phyloP scores from a whole-genome alignment of 1,284 basidiomycete species.

The Boletus smithii region DNA sequence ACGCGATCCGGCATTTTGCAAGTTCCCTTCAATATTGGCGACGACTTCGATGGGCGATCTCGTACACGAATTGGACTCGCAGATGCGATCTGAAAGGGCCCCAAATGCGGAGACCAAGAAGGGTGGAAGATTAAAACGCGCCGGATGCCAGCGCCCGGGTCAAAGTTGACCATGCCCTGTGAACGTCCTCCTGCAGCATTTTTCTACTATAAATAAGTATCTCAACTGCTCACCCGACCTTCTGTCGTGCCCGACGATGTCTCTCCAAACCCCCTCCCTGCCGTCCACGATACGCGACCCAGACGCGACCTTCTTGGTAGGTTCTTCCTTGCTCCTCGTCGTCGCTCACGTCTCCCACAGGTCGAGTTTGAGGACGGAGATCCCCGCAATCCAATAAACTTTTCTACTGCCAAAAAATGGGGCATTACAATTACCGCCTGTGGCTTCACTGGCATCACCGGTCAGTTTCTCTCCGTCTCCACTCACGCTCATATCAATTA shows the following conservation, averaged over 20 bases:
- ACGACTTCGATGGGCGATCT: conserved; percentile 16
- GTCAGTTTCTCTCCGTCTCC: conserved; percentile 17
- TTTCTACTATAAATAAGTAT: conserved; percentile 9
- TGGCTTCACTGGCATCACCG: conserved; percentile 31
- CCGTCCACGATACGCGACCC: conserved; percentile 20
- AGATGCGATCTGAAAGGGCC: conserved; percentile 4
- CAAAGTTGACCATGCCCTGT: conserved; percentile 15
- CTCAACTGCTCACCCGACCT: not conserved
- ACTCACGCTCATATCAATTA: not conserved
- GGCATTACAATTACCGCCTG: conserved; percentile 33
- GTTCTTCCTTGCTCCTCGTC: not conserved
- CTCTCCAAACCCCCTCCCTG: conserved; percentile 9
- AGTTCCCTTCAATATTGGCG: conserved; percentile 3
- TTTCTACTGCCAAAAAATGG: conserved; percentile 45
- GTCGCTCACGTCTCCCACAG: conserved; percentile 27
- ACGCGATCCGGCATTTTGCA: not conserved
- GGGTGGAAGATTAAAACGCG: not conserved
- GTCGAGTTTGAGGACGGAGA: conserved; percentile 55
- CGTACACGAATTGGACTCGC: conserved; percentile 13
- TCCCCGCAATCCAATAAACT: conserved; percentile 50
- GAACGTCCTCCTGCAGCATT: not conserved
- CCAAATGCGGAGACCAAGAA: conserved; percentile 9
- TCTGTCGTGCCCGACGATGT: conserved; percentile 12
- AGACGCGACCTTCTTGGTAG: conserved; percentile 19
- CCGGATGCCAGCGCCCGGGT: conserved; percentile 2